Conservation (phyloP, 2,329 filamentous ascomycete species). For the Madurella fahalii region DNA sequence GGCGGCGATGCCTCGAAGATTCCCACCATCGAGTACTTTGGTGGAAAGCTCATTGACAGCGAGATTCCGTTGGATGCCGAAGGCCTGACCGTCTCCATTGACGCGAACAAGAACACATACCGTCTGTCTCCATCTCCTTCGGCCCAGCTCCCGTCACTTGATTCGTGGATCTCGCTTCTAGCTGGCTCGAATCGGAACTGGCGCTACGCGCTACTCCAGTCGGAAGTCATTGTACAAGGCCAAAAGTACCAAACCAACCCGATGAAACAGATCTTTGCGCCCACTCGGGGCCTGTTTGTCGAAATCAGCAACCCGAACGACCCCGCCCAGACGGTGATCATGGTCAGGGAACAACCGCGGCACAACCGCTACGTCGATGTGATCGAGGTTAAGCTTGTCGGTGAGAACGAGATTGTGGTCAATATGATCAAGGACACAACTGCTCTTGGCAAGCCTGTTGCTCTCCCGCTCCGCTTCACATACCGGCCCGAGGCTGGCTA, state of each 20-base stretch:
- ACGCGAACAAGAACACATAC: conserved; percentile 76
- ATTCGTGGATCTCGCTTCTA: conserved; percentile 83
- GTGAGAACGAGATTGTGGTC: conserved; percentile 75
- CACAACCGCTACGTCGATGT: conserved; percentile 85
- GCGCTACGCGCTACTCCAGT: conserved; percentile 90
- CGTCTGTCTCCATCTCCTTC: conserved; percentile 73
- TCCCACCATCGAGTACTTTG: conserved; percentile 90
- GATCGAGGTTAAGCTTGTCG: conserved; percentile 73
- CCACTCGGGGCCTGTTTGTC: conserved; percentile 79
- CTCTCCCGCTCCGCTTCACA: conserved; percentile 80
- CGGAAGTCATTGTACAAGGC: conserved; percentile 90
- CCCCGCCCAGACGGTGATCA: conserved; percentile 76
- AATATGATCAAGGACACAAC: conserved; percentile 93
- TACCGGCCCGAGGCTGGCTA: conserved; percentile 96
- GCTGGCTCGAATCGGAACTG: conserved; percentile 84
- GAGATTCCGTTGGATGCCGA: conserved; percentile 75
- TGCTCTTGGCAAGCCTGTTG: conserved; percentile 74
- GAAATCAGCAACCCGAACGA: conserved; percentile 82
- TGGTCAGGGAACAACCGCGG: conserved; percentile 80
- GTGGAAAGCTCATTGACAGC: conserved; percentile 73
- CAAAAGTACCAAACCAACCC: conserved; percentile 98
- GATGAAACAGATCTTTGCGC: conserved; percentile 84
- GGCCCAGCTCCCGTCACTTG: conserved; percentile 68
- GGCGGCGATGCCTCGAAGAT: conserved; percentile 67
- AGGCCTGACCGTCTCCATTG: conserved; percentile 77